Evolutionary conservation across 129 eudicot species (phyloP).

Genomic region (Apium graveolens): DNA sequence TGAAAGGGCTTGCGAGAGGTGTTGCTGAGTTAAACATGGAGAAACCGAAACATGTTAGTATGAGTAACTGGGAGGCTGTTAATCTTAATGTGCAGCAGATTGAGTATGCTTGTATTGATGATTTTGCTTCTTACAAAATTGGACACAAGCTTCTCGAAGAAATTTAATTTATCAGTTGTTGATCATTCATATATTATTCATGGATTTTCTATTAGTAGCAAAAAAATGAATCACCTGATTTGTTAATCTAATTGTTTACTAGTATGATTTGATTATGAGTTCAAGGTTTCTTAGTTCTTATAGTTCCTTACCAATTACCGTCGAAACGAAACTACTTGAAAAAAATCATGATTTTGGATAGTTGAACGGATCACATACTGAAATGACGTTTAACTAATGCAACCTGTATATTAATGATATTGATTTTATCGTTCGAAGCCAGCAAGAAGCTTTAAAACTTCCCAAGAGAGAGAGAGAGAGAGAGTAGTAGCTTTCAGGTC

Average conservation of each 20-base stretch:
- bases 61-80: slow-evolving; percentile 19
- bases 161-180: not conserved
- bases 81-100: slow-evolving; percentile 11
- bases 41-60: slow-evolving; percentile 15
- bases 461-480: no score
- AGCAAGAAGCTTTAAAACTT: not conserved
- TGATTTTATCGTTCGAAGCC: not conserved
- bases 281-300: no score
- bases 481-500: not conserved
- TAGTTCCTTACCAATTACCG: no score
- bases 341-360: no score
- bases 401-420: not conserved
- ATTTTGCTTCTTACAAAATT: slow-evolving; percentile 14
- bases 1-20: slow-evolving; percentile 60
- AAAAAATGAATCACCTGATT: not conserved
- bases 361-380: no score
- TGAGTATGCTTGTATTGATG: slow-evolving; percentile 25
- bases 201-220: not conserved
- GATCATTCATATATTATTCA: no score
- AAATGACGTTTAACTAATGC: not conserved
- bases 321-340: no score
- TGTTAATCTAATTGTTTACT: not conserved
- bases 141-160: not conserved
- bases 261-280: not conserved
- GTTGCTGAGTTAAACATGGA: not conserved